Conservation (phyloP, 768 basidiomycete species). For the Lentinula lateritia region DNA sequence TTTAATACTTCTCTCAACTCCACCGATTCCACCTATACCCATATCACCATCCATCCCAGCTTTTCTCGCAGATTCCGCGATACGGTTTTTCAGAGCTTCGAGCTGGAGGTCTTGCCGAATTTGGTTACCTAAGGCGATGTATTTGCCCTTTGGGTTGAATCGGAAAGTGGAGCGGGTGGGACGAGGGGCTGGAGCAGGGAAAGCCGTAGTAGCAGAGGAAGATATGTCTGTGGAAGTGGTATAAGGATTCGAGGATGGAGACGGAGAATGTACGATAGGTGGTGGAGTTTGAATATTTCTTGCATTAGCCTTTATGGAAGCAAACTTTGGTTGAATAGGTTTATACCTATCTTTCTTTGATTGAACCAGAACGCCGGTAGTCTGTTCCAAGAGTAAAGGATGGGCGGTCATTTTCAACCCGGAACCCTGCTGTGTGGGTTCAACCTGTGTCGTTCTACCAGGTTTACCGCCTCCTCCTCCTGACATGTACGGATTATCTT, state of each 20-base stretch:
- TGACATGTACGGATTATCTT: constrained; percentile 81
- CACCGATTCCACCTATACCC: constrained; percentile 36
- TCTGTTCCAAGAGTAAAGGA: constrained; percentile 72
- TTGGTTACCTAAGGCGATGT: constrained; percentile 67
- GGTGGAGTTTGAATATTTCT: constrained; percentile 69
- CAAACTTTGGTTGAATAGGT: constrained; percentile 99
- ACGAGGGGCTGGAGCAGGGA: too few species aligned
- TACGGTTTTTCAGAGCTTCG: constrained; percentile 88
- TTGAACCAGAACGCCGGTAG: constrained; percentile 45
- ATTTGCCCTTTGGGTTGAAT: constrained; percentile 93
- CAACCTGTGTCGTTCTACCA: constrained; percentile 29
- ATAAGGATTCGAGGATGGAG: constrained; percentile 68
- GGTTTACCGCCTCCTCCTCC: too few species aligned
- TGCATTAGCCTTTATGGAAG: constrained; percentile 87
- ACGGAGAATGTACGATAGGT: constrained; percentile 22
- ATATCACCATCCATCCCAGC: constrained; percentile 94
- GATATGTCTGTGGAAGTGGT: constrained; percentile 44
- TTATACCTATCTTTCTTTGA: constrained; percentile 92
- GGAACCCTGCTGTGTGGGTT: constrained; percentile 70
- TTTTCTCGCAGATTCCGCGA: constrained; percentile 88
- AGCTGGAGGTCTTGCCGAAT: constrained; percentile 72
- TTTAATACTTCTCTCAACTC: constrained; percentile 76
- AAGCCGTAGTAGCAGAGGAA: too few species aligned
- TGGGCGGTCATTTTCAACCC: constrained; percentile 90
- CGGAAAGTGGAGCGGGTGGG: constrained; percentile 41